Base-by-base conservation (phyloP, 768 basidiomycete genomes). In the Cystobasidium onofrii region DNA sequence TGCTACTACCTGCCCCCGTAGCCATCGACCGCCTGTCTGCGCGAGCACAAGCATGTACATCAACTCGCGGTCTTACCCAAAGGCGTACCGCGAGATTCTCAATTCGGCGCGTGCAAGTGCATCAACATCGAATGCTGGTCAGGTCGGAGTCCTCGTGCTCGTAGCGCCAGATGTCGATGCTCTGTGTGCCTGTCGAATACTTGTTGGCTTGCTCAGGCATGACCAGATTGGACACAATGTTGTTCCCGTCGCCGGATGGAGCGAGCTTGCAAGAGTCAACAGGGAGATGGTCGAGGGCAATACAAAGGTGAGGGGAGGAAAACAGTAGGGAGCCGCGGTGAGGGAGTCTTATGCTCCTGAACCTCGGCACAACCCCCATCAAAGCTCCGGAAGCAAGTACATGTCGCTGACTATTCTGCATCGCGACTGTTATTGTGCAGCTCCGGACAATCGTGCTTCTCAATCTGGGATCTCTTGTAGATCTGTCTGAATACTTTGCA, bases 161-260 rank as follows among this genome's bases (percentile, higher is more conserved):
- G 91, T 91, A 57, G 88, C 91, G 1, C 90, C 92, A 12, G 90
- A 94, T 79, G 90, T 93, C 64, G 95, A 99, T 82, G 91, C 91
- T 3, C 83, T 97, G 6, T 93, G 92, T 80, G 92, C 92, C 12
- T 88, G 91, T 3, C 86, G 88, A 55, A 95, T 98, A 87, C 86
- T 98, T 55, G 88, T 89, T 13, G 88, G 88, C 39, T 83, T 99
- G 20, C 88, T 99, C 82, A 89, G 87, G 77, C 91, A 94, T 77
- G 96, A 99, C 84, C 92, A 95, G 77, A 87, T 98, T 50, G 88
- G 89, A 80, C 90, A 97, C 81, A 86, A 91, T 60, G 87, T 92
- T 65, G 88, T 92, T 43, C 96, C 96, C 36, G 88, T 97, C 0
- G 88, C 91, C 17, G 92, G 92, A 0, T 88, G 90, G 73, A 84